Percentiles rank a stretch among this genome's conserved stretches.
phyloP scores from a whole-genome alignment of 1,284 basidiomycete species.

The Hypsizygus ulmarius region DNA sequence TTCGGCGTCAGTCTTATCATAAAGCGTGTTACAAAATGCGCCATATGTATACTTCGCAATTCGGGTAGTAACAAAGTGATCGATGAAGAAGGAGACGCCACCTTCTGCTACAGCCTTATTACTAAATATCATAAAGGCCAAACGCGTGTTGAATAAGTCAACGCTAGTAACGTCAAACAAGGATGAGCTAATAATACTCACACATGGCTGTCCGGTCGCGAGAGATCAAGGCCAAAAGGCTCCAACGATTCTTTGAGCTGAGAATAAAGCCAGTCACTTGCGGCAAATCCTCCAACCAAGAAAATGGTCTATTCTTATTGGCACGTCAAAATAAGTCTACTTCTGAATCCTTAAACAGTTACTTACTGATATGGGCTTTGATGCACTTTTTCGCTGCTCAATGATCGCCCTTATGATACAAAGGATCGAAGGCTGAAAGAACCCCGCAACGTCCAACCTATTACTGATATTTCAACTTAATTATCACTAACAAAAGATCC shows the following conservation, averaged over 20 bases:
- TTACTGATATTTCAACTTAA: background rate
- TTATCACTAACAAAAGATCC: no score
- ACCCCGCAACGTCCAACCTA: constrained; percentile 34
- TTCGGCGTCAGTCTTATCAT: constrained; percentile 6
- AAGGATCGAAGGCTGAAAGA: constrained; percentile 39
- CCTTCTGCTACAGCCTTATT: constrained; percentile 51
- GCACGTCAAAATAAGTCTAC: no score
- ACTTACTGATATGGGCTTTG: constrained; percentile 19
- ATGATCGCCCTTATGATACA: constrained; percentile 33
- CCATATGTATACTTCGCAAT: constrained; percentile 41
- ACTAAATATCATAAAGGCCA: constrained; percentile 20
- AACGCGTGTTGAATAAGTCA: background rate
- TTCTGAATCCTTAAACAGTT: no score
- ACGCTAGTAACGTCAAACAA: background rate
- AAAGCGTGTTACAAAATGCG: constrained; percentile 22
- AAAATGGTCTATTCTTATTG: constrained; percentile 44
- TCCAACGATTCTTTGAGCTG: constrained; percentile 20
- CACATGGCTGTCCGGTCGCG: constrained; percentile 25
- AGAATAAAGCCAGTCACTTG: constrained; percentile 38
- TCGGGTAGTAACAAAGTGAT: constrained; percentile 46
- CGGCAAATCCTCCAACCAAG: constrained; percentile 47
- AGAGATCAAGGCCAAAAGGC: constrained; percentile 17
- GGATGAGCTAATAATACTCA: constrained; percentile 10
- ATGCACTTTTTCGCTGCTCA: constrained; percentile 27
- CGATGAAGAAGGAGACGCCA: constrained; percentile 49